Base-by-base conservation (phyloP, 148 eudicot species). In the Chenopodium suecicum region DNA sequence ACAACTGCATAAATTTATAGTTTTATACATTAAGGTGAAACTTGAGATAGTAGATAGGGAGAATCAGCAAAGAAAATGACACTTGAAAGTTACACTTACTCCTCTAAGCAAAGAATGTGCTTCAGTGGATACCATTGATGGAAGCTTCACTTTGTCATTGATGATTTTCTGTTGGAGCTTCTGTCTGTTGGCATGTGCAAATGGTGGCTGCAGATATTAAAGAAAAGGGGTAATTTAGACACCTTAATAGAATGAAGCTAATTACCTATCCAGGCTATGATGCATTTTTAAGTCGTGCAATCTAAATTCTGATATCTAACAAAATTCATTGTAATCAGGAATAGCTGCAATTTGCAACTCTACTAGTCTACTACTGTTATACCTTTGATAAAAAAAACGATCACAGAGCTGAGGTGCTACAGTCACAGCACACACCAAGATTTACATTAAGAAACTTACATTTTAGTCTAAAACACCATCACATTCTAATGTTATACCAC, bases 81-180 rank as follows among this genome's bases (percentile, higher is more conserved):
- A 58, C 52, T 60, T 4, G 73, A 37, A 78, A 81, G 77, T 68
- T 64, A 72, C 31, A 82, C 98, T 79, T 83, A 94, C 98, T 77
- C 94, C 98, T 89, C 88, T 91, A 25, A 94, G 98, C 85, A 94
- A 84, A 62, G 98, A 92, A 85, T 94, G 98, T 60, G 91, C 97
- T 84, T 94, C 98, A 4, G 87, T 83, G 78, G 84, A 87, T 78
- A 94, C 83, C 79, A 93, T 91, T 79, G 98, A 95, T 32, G 90
- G 97, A 88, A 92, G 92, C 87, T 91, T 94, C 82, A 94, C 83
- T 82, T 89, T 94, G 74, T 92, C 97, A 32, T 90, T 93, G 78
- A 91, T 86, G 73, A 94, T 94, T 81, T 82, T 91, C 85, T 93
- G 94, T 88, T 94, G 98, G 73, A 94, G 95, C 91, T 93, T 94